Conservation (phyloP, 257 asterid species). For the Parsonsia alboflavescens region DNA sequence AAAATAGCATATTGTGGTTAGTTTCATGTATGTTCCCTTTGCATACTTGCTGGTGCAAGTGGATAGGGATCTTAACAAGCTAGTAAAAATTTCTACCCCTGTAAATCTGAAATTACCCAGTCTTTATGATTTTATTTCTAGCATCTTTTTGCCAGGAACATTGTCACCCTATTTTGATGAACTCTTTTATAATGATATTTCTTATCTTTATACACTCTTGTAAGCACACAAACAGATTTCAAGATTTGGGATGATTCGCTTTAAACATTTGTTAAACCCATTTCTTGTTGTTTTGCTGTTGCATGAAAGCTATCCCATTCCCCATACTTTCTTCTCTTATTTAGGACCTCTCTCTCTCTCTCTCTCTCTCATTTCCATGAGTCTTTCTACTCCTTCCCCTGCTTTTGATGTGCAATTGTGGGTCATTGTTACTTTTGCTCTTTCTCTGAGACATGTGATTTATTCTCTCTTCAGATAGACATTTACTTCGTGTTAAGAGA, state of each 20-base stretch:
- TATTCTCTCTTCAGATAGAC: neutral
- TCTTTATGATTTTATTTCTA: too few species aligned
- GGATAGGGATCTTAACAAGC: neutral
- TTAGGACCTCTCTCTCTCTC: too few species aligned
- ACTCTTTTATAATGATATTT: neutral
- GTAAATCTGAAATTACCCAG: neutral
- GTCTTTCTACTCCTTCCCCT: too few species aligned
- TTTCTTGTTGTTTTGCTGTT: neutral
- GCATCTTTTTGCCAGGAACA: neutral
- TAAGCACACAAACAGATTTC: neutral
- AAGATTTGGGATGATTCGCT: neutral
- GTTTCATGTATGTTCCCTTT: slow-evolving; percentile 5
- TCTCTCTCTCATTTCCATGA: too few species aligned
- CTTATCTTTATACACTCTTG: neutral
- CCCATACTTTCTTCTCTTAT: neutral
- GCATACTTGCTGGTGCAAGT: neutral
- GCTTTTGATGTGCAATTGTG: neutral
- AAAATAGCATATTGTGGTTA: neutral
- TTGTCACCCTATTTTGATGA: too few species aligned
- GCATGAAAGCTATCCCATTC: neutral
- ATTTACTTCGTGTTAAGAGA: too few species aligned
- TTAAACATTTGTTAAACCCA: neutral
- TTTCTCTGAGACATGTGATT: neutral
- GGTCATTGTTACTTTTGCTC: neutral
- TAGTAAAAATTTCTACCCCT: neutral